Evolutionary conservation across 345 rosid species (phyloP).

Genomic region (Hirschfeldia incana): DNA sequence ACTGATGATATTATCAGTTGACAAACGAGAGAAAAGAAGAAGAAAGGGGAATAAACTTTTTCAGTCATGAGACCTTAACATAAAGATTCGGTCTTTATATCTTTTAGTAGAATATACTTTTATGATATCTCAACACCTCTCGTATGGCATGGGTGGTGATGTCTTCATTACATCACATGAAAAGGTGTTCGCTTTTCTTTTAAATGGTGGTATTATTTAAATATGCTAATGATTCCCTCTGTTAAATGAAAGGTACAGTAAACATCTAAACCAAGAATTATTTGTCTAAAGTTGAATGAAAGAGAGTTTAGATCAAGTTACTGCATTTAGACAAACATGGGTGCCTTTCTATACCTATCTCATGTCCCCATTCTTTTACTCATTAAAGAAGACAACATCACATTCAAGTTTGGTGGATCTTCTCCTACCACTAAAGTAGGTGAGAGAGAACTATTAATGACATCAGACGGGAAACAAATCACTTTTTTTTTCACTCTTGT

Average conservation of each 20-base stretch:
- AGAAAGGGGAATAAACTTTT: constrained; percentile 5
- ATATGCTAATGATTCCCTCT: too few relatives aligned
- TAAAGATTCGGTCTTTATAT: constrained; percentile 25
- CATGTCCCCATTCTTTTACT: constrained; percentile 40
- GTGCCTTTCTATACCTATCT: constrained; percentile 37
- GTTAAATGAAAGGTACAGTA: background rate
- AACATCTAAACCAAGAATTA: background rate
- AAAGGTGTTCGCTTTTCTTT: constrained; percentile 18
- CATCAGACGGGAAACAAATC: constrained; percentile 20
- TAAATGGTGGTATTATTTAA: background rate
- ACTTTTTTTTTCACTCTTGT: constrained; percentile 20
- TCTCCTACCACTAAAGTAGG: constrained; percentile 33
- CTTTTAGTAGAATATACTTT: constrained; percentile 27
- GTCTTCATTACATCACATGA: constrained; percentile 29
- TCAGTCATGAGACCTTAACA: constrained; percentile 16
- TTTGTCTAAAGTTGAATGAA: constrained; percentile 10
- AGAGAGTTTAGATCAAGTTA: constrained; percentile 20
- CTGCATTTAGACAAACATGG: constrained; percentile 37
- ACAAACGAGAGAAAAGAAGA: background rate
- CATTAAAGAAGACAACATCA: constrained; percentile 38
- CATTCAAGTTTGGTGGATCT: constrained; percentile 44
- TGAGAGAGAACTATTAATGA: constrained; percentile 37
- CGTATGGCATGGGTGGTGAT: constrained; percentile 26
- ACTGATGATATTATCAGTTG: constrained; percentile 28
- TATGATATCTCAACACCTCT: constrained; percentile 20